Evolutionary conservation across 2,329 filamentous ascomycete species (phyloP).

Genomic region (Beauveria pseudobassiana): DNA sequence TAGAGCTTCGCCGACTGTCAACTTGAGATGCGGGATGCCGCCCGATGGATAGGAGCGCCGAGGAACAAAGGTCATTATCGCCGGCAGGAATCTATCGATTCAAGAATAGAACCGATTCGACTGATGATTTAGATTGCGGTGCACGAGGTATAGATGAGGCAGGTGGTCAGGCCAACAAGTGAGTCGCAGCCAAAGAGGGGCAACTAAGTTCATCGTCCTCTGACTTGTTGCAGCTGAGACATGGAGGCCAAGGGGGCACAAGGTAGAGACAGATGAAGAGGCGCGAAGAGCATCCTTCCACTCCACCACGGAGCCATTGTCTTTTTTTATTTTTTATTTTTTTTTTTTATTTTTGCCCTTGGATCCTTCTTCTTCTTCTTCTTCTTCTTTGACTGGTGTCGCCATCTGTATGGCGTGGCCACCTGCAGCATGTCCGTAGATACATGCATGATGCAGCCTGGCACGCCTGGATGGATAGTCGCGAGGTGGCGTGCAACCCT

Average conservation of each 20-base stretch:
- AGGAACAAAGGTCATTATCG: background rate
- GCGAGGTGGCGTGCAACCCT: background rate
- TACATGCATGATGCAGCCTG: background rate
- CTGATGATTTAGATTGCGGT: background rate
- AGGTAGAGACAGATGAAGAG: background rate
- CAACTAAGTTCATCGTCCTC: too few relatives aligned
- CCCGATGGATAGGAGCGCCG: background rate
- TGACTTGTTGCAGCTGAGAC: background rate
- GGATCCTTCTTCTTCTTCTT: background rate
- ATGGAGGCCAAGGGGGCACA: constrained; percentile 2
- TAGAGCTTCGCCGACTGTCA: background rate
- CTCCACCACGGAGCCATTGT: background rate
- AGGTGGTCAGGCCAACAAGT: background rate
- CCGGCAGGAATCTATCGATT: background rate
- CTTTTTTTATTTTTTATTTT: background rate
- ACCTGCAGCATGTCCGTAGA: background rate
- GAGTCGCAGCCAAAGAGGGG: background rate
- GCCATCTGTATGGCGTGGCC: background rate
- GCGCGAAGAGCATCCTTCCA: background rate
- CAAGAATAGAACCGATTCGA: background rate
- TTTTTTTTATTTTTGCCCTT: background rate
- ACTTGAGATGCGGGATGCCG: background rate
- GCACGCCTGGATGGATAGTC: background rate
- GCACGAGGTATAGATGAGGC: background rate
- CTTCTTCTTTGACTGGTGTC: background rate